phyloP scores from a whole-genome alignment of 2,329 filamentous ascomycete species.

The Colletotrichum kahawae region DNA sequence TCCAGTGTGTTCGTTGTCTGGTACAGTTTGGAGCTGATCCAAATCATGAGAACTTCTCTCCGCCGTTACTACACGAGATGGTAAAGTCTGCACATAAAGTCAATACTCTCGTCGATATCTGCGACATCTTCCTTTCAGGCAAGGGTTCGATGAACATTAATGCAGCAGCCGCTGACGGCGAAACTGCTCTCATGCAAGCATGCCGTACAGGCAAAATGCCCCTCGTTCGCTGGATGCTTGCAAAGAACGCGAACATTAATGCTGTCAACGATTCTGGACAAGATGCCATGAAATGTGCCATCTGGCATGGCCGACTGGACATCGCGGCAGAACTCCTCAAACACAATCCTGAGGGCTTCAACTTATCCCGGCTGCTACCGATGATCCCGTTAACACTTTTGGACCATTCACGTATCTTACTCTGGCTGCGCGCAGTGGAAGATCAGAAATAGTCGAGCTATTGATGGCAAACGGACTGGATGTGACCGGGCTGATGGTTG shows the following conservation, averaged over 20 bases:
- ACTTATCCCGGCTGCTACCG: not conserved
- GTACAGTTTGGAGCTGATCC: not conserved
- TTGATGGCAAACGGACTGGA: accelerated
- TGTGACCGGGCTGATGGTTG: not conserved
- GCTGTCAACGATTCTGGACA: not conserved
- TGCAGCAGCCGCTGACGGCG: not conserved
- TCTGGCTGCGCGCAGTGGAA: not conserved
- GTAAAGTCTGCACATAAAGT: not conserved
- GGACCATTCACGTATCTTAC: not conserved
- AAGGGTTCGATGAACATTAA: accelerated
- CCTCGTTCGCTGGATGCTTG: not conserved
- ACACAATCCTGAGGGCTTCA: not conserved
- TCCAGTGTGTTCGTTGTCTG: not conserved
- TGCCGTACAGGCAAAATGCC: not conserved
- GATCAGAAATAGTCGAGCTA: not conserved
- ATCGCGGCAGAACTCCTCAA: not conserved
- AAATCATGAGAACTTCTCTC: not conserved
- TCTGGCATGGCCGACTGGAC: not conserved
- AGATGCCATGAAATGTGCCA: not conserved
- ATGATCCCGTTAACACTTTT: not conserved
- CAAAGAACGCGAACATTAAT: accelerated
- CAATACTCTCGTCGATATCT: accelerated
- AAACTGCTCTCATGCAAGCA: not conserved
- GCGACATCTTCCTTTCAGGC: not conserved
- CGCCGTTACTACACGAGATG: not conserved